Percentiles rank a stretch among this genome's conserved stretches.
phyloP scores from a whole-genome alignment of 2,329 filamentous ascomycete genomes.

The Corniculantispora saksenae region DNA sequence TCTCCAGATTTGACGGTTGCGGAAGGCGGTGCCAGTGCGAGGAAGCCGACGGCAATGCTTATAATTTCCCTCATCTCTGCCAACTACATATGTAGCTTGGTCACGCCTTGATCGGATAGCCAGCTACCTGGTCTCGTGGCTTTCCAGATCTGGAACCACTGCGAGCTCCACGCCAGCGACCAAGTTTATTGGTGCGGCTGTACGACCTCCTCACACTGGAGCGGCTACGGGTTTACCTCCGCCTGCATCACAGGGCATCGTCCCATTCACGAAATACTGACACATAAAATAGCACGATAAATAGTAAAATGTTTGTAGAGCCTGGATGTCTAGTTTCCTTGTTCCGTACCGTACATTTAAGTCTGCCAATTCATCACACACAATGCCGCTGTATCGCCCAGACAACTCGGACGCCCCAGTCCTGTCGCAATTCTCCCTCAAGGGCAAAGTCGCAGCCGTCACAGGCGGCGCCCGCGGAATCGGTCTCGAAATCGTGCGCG shows the following conservation, averaged over 20 bases:
- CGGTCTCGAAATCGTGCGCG: slow-evolving; percentile 24
- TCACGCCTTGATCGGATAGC: neutral
- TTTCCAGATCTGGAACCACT: neutral
- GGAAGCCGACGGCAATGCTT: neutral
- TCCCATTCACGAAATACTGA: neutral
- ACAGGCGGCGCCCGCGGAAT: slow-evolving; percentile 21
- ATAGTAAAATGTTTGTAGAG: neutral
- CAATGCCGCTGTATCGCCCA: slow-evolving; percentile 16
- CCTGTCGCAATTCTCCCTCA: slow-evolving; percentile 14
- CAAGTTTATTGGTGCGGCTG: slow-evolving; percentile 10
- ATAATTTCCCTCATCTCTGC: neutral
- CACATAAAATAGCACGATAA: neutral
- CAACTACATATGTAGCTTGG: neutral
- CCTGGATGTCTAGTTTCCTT: too few relatives aligned
- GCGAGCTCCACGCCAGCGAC: slow-evolving; percentile 2
- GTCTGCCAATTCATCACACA: neutral
- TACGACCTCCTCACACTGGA: slow-evolving; percentile 7
- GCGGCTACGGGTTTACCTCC: slow-evolving; percentile 9
- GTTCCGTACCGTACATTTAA: neutral
- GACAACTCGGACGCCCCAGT: slow-evolving; percentile 11
- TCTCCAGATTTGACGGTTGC: neutral
- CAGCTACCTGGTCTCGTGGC: neutral
- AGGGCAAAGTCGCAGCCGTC: slow-evolving; percentile 17
- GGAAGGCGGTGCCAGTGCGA: neutral
- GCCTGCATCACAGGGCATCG: neutral